Conservation (phyloP, 2,329 filamentous ascomycete species). For the Proliferodiscus dingleyae region DNA sequence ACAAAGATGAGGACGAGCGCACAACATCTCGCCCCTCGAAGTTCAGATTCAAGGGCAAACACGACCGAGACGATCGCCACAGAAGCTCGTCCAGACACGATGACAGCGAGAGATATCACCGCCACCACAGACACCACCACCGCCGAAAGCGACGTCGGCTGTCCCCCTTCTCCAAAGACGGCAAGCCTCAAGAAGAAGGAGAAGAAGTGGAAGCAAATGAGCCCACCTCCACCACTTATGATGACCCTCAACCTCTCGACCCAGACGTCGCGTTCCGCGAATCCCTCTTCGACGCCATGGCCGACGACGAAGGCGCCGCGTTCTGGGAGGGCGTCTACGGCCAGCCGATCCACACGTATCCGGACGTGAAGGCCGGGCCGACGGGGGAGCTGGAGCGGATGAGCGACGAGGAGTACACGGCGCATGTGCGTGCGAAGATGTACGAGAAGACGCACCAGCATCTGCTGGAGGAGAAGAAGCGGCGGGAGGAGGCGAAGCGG, state of each 20-base stretch:
- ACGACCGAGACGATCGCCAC: slow-evolving; percentile 11
- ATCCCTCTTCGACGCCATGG: slow-evolving; percentile 93
- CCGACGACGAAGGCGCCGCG: slow-evolving; percentile 89
- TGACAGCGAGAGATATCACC: slow-evolving; percentile 16
- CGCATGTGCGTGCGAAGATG: slow-evolving; percentile 82
- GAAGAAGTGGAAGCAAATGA: too few relatives aligned
- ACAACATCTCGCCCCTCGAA: slow-evolving; percentile 16
- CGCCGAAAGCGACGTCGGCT: slow-evolving; percentile 24
- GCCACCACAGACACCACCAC: slow-evolving; percentile 25
- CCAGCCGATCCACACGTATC: slow-evolving; percentile 83
- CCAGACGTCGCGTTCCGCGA: slow-evolving; percentile 79
- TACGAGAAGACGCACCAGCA: slow-evolving; percentile 93
- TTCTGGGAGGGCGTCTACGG: slow-evolving; percentile 98
- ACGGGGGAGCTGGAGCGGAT: slow-evolving; percentile 69
- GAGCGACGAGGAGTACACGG: slow-evolving; percentile 88
- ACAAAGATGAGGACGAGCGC: slow-evolving; percentile 14
- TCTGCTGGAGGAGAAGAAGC: slow-evolving; percentile 68
- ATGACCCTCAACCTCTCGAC: slow-evolving; percentile 44
- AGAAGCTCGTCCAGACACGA: slow-evolving; percentile 8
- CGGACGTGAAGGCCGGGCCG: slow-evolving; percentile 38
- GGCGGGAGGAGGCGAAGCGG: slow-evolving; percentile 51
- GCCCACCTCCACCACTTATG: slow-evolving; percentile 34
- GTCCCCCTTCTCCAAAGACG: slow-evolving; percentile 33
- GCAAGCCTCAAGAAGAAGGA: too few relatives aligned
- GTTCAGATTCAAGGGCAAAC: slow-evolving; percentile 30